A percentile compares a stretch with the other conserved stretches of the same genome.
These are phyloP conservation scores for Magnaporthiopsis rhizophila DNA, from an alignment of 2,329 filamentous ascomycete species.

Conservation along the genomic window DNA sequence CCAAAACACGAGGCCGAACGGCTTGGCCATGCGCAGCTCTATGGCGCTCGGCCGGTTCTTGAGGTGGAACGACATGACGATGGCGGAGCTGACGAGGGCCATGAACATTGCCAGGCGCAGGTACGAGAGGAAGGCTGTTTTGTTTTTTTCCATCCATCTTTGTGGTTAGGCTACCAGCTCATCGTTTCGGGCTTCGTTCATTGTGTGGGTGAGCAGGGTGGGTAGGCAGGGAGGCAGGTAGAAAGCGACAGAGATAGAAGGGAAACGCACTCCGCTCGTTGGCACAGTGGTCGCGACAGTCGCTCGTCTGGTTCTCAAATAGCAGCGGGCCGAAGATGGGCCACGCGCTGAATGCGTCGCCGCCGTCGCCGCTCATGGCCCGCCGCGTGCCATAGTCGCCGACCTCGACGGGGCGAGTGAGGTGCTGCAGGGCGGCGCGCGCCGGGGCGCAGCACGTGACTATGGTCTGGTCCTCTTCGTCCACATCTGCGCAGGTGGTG, in stretches of 20 bases:
- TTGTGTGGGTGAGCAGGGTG: background rate
- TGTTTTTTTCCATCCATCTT: too few relatives aligned
- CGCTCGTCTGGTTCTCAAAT: conserved; percentile 66
- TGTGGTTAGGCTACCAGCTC: too few relatives aligned
- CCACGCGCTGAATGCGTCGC: conserved; percentile 44
- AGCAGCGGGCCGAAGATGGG: conserved; percentile 61
- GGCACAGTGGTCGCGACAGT: conserved; percentile 61
- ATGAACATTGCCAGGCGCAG: conserved; percentile 85
- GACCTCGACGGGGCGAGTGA: conserved; percentile 37
- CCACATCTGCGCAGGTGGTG: conserved; percentile 11
- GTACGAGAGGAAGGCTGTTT: conserved; percentile 73
- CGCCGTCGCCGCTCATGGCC: background rate
- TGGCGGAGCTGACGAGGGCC: conserved; percentile 80
- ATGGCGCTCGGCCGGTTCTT: conserved; percentile 60
- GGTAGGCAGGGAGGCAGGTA: background rate
- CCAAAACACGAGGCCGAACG: conserved; percentile 87
- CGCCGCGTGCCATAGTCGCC: conserved; percentile 19
- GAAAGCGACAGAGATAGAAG: background rate
- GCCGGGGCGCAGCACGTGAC: conserved; percentile 29
- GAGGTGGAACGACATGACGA: conserved; percentile 88
- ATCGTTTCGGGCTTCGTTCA: too few relatives aligned
- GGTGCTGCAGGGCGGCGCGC: conserved; percentile 19
- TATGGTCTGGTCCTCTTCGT: conserved; percentile 27
- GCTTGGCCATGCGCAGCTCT: conserved; percentile 71
- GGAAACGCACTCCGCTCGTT: conserved; percentile 57